These are phyloP conservation scores for Rhytidhysteron rufulum DNA, from an alignment of 2,329 filamentous ascomycete species.

Conservation along the genomic window DNA sequence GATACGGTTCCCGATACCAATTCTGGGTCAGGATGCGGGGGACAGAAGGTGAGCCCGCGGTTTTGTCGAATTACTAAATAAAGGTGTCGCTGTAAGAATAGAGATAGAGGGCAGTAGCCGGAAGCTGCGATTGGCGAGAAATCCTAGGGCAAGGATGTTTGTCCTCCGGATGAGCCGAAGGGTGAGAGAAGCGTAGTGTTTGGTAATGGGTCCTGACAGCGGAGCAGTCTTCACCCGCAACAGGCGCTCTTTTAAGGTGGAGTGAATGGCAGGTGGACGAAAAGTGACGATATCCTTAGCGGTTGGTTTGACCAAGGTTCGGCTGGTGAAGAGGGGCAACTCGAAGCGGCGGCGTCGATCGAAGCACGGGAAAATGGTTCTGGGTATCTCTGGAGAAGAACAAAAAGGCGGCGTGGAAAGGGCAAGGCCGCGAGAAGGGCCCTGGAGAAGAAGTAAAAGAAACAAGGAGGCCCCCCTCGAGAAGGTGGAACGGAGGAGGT, in stretches of 20 bases:
- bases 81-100: neutral
- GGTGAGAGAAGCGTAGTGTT: too few species aligned
- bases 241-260: neutral
- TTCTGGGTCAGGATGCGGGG: too few species aligned
- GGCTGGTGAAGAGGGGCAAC: slow-evolving; percentile 3
- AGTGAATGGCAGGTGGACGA: neutral
- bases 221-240: too few species aligned
- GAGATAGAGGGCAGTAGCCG: neutral
- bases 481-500: slow-evolving; percentile 6
- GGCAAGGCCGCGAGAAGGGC: neutral
- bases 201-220: too few species aligned
- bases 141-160: too few species aligned
- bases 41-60: too few species aligned
- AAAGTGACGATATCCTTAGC: neutral
- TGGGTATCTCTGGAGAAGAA: neutral
- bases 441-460: slow-evolving; percentile 2
- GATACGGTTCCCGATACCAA: too few species aligned
- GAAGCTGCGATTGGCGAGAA: neutral
- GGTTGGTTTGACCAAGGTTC: neutral
- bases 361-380: slow-evolving; percentile 2
- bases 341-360: slow-evolving; percentile 6
- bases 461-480: slow-evolving; percentile 4
- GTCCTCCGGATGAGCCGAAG: neutral
- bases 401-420: neutral
- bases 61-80: neutral